Evolutionary conservation across 139 green algal genomes (phyloP).

Genomic region (Chlorella sp.): DNA sequence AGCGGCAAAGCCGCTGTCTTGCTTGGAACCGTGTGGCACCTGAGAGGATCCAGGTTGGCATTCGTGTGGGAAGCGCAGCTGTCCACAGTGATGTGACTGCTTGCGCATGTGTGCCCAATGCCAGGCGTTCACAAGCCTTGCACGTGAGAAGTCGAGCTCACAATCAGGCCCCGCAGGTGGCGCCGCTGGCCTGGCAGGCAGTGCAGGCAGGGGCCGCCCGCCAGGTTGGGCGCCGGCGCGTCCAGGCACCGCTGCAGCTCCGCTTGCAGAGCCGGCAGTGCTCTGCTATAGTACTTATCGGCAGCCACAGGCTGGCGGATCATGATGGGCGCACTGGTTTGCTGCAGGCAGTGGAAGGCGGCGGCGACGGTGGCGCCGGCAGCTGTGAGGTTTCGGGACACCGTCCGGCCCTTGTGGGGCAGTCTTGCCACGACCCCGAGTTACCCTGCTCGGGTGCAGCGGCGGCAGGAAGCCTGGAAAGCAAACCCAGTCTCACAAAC

Average conservation of each 20-base stretch:
- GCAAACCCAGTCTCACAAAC: too few species aligned
- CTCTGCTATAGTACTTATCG: neutral
- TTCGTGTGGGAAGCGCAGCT: too few species aligned
- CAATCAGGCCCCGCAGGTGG: slow-evolving; percentile 1
- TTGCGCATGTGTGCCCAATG: too few species aligned
- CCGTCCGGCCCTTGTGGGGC: too few species aligned
- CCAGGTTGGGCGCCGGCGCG: neutral
- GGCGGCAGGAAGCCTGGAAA: too few species aligned
- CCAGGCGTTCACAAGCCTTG: too few species aligned
- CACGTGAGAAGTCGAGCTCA: neutral
- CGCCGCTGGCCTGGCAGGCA: neutral
- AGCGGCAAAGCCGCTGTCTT: neutral
- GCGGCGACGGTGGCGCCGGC: too few species aligned
- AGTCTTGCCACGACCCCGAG: too few species aligned
- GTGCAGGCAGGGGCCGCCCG: neutral
- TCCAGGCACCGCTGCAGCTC: neutral
- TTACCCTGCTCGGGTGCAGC: too few species aligned
- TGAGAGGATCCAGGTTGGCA: neutral
- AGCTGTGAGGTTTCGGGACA: too few species aligned
- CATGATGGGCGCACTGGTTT: too few species aligned
- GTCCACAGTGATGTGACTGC: neutral
- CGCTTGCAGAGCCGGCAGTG: neutral
- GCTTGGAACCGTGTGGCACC: neutral
- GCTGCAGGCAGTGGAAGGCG: too few species aligned
- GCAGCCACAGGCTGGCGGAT: neutral